Percentiles rank a stretch among this genome's conserved stretches.
phyloP scores from a whole-genome alignment of 1,139 yeast species.

The Geotrichum histeridarum region DNA sequence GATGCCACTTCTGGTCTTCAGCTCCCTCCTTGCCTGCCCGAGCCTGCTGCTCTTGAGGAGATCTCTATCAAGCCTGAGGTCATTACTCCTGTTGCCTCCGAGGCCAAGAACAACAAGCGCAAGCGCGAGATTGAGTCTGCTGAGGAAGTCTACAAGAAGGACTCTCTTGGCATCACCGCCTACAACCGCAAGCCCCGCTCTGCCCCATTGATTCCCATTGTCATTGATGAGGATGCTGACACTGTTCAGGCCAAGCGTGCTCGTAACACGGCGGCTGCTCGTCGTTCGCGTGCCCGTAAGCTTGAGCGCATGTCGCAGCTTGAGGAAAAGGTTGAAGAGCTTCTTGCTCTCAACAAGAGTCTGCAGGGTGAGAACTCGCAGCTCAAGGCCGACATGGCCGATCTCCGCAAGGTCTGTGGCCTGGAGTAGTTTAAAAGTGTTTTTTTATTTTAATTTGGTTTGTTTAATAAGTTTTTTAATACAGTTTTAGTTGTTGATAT shows the following conservation, averaged over 20 bases:
- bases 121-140: slow-evolving; percentile 3
- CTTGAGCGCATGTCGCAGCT: slow-evolving; percentile 82
- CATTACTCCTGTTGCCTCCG: not conserved
- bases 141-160: slow-evolving; percentile 32
- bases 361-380: slow-evolving; percentile 53
- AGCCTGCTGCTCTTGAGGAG: not conserved
- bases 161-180: slow-evolving; percentile 38
- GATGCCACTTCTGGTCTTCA: not conserved
- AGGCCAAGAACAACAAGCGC: slow-evolving; percentile 8
- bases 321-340: slow-evolving; percentile 67
- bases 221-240: slow-evolving; percentile 51
- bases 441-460: not conserved
- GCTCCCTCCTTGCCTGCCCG: not conserved
- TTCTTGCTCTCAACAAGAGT: slow-evolving; percentile 50
- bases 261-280: slow-evolving; percentile 93
- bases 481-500: not conserved
- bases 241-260: slow-evolving; percentile 77
- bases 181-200: slow-evolving; percentile 41
- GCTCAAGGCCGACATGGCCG: slow-evolving; percentile 12
- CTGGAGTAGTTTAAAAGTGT: slow-evolving; percentile 5
- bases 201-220: slow-evolving; percentile 56
- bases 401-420: slow-evolving; percentile 8
- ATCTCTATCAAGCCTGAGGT: slow-evolving; percentile 5
- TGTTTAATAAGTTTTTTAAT: not conserved
- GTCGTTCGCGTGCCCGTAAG: slow-evolving; percentile 91